These are phyloP conservation scores for Fusarium denticulatum DNA, from an alignment of 2,329 filamentous ascomycete genomes.

Conservation along the genomic window DNA sequence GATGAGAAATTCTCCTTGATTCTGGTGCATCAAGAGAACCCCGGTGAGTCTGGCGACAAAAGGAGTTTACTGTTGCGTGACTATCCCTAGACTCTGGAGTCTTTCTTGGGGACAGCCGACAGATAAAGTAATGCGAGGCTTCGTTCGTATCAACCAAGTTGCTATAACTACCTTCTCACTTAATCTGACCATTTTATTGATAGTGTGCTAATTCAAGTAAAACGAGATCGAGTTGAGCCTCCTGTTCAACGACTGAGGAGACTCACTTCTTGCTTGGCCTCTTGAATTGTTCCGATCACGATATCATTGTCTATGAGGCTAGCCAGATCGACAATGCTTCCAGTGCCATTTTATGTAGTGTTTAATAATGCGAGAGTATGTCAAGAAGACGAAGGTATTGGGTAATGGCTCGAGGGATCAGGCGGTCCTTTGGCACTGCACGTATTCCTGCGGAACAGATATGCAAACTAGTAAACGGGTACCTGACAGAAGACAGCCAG, in stretches of 20 bases:
- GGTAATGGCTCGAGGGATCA: background rate
- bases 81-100: too few species aligned
- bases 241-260: background rate
- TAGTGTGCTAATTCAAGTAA: fast-evolving
- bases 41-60: too few species aligned
- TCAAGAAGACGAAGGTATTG: fast-evolving
- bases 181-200: background rate
- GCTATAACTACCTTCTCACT: fast-evolving
- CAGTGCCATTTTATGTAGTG: fast-evolving
- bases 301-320: fast-evolving
- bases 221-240: fast-evolving
- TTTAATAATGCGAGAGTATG: fast-evolving
- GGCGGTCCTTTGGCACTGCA: too few species aligned
- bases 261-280: too few species aligned
- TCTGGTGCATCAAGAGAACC: too few species aligned
- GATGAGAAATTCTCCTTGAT: too few species aligned
- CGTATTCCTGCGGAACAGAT: fast-evolving
- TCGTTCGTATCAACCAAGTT: background rate
- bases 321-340: fast-evolving
- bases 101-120: too few species aligned
- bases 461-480: background rate
- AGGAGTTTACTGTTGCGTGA: too few species aligned
- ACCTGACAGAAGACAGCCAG: background rate
- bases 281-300: too few species aligned
- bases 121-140: background rate